Evolutionary conservation across 495 filamentous ascomycete genomes (phyloP).

Genomic region (Viridothelium virens): DNA sequence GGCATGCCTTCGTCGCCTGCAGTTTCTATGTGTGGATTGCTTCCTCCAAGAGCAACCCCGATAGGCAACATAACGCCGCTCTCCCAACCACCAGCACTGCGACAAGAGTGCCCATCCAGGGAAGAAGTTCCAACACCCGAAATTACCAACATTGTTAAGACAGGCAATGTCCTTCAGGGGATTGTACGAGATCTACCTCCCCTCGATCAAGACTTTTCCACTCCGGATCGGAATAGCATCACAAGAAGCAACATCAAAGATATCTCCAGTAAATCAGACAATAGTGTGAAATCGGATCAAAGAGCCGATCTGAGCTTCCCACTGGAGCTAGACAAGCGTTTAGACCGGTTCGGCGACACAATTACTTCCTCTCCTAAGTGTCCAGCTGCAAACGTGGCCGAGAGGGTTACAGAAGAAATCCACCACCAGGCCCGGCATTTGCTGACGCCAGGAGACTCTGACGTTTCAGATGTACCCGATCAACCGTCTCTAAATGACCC

Average conservation of each 20-base stretch:
- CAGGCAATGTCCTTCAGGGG: slow-evolving; percentile 43
- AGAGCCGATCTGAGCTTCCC: background rate
- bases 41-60: background rate
- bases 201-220: background rate
- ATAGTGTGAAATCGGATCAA: background rate
- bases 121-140: slow-evolving; percentile 31
- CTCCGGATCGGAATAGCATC: background rate
- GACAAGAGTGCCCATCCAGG: slow-evolving; percentile 13
- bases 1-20: background rate
- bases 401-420: background rate
- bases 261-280: background rate
- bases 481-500: background rate
- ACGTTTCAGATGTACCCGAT: background rate
- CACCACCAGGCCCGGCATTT: background rate
- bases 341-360: background rate
- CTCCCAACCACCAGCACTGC: slow-evolving; percentile 14
- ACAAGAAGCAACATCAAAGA: background rate
- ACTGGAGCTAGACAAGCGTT: background rate
- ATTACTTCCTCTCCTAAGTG: background rate
- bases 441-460: background rate
- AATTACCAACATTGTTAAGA: slow-evolving; percentile 40
- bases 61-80: slow-evolving; percentile 26
- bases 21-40: background rate
- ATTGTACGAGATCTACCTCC: slow-evolving; percentile 31
- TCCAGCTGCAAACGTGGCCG: background rate